These are phyloP conservation scores for Rhizopogon salebrosus DNA, from an alignment of 768 basidiomycete species.

Conservation along the genomic window DNA sequence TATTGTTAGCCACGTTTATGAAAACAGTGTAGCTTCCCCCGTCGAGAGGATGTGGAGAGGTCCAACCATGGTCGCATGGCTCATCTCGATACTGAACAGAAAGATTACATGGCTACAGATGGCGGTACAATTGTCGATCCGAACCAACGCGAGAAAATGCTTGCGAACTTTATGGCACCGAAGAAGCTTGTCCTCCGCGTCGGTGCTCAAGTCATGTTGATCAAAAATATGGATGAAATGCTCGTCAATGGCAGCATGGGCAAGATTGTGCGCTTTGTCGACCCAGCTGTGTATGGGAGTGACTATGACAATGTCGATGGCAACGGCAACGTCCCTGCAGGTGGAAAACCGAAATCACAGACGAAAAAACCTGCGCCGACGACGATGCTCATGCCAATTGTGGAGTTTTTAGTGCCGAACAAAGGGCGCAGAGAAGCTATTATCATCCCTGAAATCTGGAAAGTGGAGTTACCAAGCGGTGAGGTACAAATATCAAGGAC, in stretches of 20 bases:
- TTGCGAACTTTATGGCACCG: slow-evolving; percentile 91
- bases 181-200: slow-evolving; percentile 60
- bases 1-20: neutral
- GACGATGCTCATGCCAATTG: slow-evolving; percentile 55
- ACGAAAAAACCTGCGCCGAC: slow-evolving; percentile 20
- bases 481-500: slow-evolving; percentile 74
- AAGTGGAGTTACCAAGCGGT: slow-evolving; percentile 82
- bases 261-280: slow-evolving; percentile 68
- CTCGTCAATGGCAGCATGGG: slow-evolving; percentile 97
- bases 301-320: slow-evolving; percentile 31
- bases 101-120: slow-evolving; percentile 56
- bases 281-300: slow-evolving; percentile 42
- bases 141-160: slow-evolving; percentile 66
- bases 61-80: slow-evolving; percentile 72
- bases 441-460: slow-evolving; percentile 73
- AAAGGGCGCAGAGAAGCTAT: slow-evolving; percentile 49
- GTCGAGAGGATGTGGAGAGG: slow-evolving; percentile 85
- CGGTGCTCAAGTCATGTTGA: slow-evolving; percentile 90
- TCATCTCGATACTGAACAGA: slow-evolving; percentile 47
- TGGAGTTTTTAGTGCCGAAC: slow-evolving; percentile 69
- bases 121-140: slow-evolving; percentile 50
- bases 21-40: slow-evolving; percentile 66
- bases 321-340: slow-evolving; percentile 24
- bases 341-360: slow-evolving; percentile 25
- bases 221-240: slow-evolving; percentile 87